Conservation (phyloP, 495 filamentous ascomycete species). For the Sordaria brevicollis region DNA sequence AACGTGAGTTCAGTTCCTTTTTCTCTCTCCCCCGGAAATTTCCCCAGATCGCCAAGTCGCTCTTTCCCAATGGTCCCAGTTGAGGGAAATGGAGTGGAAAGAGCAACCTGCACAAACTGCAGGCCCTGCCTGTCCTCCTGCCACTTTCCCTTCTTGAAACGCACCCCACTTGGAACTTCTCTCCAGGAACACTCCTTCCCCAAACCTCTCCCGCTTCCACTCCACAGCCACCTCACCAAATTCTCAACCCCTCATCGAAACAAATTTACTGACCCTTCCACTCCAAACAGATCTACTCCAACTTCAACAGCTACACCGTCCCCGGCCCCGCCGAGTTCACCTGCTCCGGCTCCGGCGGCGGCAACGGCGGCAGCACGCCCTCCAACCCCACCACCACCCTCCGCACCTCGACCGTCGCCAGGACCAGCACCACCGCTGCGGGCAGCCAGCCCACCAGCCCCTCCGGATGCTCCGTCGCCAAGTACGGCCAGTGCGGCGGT, state of each 20-base stretch:
- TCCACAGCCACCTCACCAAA: not conserved
- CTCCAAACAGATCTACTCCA: conserved; percentile 20
- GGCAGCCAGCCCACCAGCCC: not conserved
- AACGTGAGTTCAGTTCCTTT: conserved; percentile 14
- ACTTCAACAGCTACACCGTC: conserved; percentile 21
- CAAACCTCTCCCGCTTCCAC: not conserved
- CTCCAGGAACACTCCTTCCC: not conserved
- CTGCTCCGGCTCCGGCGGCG: conserved; percentile 5
- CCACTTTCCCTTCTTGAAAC: no score
- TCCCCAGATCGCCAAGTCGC: not conserved
- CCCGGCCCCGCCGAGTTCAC: conserved; percentile 17
- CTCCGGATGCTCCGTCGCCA: conserved; percentile 13
- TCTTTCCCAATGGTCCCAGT: not conserved
- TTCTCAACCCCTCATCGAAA: not conserved
- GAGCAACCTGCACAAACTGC: no score
- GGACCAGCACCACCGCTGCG: not conserved
- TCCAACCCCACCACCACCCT: not conserved
- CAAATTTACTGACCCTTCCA: no score
- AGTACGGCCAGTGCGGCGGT: conserved; percentile 32
- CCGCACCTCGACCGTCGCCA: not conserved
- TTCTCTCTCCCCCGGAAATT: not conserved
- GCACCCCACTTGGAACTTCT: no score
- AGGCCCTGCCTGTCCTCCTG: no score
- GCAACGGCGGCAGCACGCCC: not conserved
- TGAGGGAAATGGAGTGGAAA: not conserved